These are phyloP conservation scores for Paramecium caudatum DNA, from an alignment of 73 alveolate species.

Conservation along the genomic window DNA sequence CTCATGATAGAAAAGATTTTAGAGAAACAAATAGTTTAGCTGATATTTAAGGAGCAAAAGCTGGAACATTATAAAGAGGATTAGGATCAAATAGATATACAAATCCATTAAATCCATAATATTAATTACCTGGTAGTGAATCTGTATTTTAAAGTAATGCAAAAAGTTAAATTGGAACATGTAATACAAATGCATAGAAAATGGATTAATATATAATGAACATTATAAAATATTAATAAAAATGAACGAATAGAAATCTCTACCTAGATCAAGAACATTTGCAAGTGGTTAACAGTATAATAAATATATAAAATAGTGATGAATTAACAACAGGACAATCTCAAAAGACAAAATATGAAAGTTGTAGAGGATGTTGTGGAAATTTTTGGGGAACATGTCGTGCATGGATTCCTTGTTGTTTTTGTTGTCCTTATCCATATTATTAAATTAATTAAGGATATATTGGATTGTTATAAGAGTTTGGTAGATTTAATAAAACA, in stretches of 20 bases:
- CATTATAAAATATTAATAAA: not conserved
- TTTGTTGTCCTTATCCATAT: slow-evolving; percentile 56
- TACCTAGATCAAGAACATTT: slow-evolving; percentile 38
- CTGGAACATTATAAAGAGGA: slow-evolving; percentile 58
- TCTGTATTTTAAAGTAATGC: too few species aligned
- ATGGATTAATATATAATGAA: too few species aligned
- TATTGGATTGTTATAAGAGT: slow-evolving; percentile 56
- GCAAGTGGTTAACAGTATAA: slow-evolving; percentile 22
- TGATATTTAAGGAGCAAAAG: slow-evolving; percentile 33
- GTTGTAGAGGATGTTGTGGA: slow-evolving; percentile 47
- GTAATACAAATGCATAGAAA: too few species aligned
- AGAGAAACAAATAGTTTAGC: slow-evolving; percentile 38
- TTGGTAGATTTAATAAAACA: slow-evolving; percentile 28
- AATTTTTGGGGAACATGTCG: slow-evolving; percentile 43
- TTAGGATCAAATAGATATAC: not conserved
- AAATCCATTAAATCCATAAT: slow-evolving; percentile 43
- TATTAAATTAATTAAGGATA: not conserved
- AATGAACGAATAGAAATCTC: slow-evolving; percentile 32
- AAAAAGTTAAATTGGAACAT: too few species aligned
- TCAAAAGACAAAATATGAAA: slow-evolving; percentile 30
- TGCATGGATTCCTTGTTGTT: slow-evolving; percentile 66
- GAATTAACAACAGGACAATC: slow-evolving; percentile 11
- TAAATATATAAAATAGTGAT: not conserved
- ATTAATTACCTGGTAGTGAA: slow-evolving; percentile 65
- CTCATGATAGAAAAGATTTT: slow-evolving; percentile 54